Base-by-base conservation (phyloP, 108 stramenopile genomes). In the Nitzschia sp. region DNA sequence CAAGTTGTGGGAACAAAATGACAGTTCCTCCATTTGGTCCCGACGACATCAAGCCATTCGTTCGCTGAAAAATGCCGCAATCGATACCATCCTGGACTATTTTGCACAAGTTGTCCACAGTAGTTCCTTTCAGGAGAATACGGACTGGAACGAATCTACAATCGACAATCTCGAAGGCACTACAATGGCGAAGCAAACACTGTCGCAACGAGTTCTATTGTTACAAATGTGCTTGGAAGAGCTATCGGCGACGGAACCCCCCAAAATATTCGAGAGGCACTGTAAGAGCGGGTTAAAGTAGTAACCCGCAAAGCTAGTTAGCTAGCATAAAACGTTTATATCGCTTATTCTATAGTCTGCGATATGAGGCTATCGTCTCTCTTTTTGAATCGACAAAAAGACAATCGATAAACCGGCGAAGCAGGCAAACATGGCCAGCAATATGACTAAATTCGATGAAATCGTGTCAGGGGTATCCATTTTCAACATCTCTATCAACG, bases 211-310 rank as follows among this genome's bases (percentile, higher is more conserved):
- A 42, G 30, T 30, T 1, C 23, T 71, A 15, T 70, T 77, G 32
- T 70, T 77, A 2, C 76, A 77, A 54, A 71, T 56, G 35, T 77
- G 76, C 28, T 47, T 77, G 55, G 65, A 70, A 1, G 76, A 77
- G 32, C 36, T 77, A n/a, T 38, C 36, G 8, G 34, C 49, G 21
- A 4, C 49, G 21, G 13, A 51, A 21, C 21, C 21, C 18, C 49
- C 49, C 17, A 17, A 51, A 51, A 19, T 19, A 23, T 51, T 19
- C 49, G 19, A 51, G n/a, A 17, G 49, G n/a, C 21, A 51, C n/a
- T 19, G 21, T 21, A 51, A 23, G n/a, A n/a, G n/a, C n/a, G n/a
- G n/a, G n/a, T n/a, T n/a, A n/a, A n/a, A n/a, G n/a, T n/a, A n/a
- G n/a, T n/a, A n/a, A n/a, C n/a, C n/a, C n/a, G n/a, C n/a, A n/a